phyloP scores from a whole-genome alignment of 805 yeast genomes.

The Kluyveromyces nonfermentans region DNA sequence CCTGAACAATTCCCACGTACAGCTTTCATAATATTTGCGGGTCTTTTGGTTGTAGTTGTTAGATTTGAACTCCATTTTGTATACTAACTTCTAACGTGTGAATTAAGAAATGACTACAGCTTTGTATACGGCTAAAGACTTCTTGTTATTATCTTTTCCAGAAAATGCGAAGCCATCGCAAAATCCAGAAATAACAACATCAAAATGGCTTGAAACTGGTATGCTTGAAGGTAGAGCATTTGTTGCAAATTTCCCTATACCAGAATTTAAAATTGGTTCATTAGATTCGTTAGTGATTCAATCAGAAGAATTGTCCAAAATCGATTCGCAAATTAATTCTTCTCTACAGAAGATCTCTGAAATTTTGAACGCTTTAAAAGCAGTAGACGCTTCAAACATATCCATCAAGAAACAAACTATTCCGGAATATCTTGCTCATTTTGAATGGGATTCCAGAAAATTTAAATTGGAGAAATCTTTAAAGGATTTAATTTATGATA shows the following conservation, averaged over 20 bases:
- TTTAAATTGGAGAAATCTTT: slow-evolving; percentile 80
- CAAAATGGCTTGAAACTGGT: slow-evolving; percentile 45
- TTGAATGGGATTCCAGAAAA: slow-evolving; percentile 83
- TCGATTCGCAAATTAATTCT: slow-evolving; percentile 66
- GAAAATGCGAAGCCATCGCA: slow-evolving; percentile 45
- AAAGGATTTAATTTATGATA: slow-evolving; percentile 57
- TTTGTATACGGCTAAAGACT: slow-evolving; percentile 27
- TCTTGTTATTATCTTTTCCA: slow-evolving; percentile 47
- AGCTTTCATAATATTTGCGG: neutral
- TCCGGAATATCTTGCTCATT: slow-evolving; percentile 58
- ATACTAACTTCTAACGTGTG: neutral
- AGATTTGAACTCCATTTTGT: neutral
- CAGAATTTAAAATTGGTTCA: slow-evolving; percentile 89
- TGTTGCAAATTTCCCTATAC: slow-evolving; percentile 51
- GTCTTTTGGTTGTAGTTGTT: neutral
- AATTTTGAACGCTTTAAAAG: slow-evolving; percentile 43
- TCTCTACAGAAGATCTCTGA: slow-evolving; percentile 73
- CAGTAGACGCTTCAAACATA: slow-evolving; percentile 36
- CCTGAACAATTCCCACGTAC: neutral
- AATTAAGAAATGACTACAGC: slow-evolving; percentile 18
- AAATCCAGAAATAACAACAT: slow-evolving; percentile 31
- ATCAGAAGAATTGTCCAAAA: slow-evolving; percentile 77
- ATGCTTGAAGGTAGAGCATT: slow-evolving; percentile 51
- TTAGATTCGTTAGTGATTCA: slow-evolving; percentile 85
- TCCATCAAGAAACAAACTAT: slow-evolving; percentile 41